phyloP scores from a whole-genome alignment of 495 filamentous ascomycete species.

The Tuber calosporum region DNA sequence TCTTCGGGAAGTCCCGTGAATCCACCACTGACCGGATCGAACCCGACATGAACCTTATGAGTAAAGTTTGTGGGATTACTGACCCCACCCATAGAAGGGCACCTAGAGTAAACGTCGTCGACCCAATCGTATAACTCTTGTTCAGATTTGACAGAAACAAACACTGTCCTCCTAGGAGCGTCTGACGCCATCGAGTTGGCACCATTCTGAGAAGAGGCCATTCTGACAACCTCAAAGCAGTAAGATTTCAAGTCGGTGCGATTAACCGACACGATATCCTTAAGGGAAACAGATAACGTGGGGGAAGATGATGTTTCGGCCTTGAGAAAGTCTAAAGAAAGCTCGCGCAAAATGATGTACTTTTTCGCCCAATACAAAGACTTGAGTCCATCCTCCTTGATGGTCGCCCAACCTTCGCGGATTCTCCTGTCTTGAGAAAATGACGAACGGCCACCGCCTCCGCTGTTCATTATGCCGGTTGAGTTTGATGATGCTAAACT shows the following conservation, averaged over 20 bases:
- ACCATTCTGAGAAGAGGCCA: slow-evolving; percentile 50
- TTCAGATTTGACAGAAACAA: slow-evolving; percentile 84
- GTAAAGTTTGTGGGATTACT: slow-evolving; percentile 97
- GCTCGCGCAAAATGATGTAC: slow-evolving; percentile 79
- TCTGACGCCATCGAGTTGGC: slow-evolving; percentile 54
- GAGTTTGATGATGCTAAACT: slow-evolving; percentile 60
- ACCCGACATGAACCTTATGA: slow-evolving; percentile 93
- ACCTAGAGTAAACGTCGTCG: slow-evolving; percentile 90
- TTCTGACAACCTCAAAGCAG: slow-evolving; percentile 81
- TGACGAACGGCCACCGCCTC: slow-evolving; percentile 41
- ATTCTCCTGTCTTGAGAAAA: slow-evolving; percentile 54
- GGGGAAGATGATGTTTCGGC: slow-evolving; percentile 68
- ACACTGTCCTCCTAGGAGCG: slow-evolving; percentile 67
- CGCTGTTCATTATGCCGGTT: slow-evolving; percentile 45
- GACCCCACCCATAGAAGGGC: slow-evolving; percentile 93
- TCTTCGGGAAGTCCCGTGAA: slow-evolving; percentile 90
- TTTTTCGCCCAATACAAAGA: slow-evolving; percentile 87
- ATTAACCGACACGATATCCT: slow-evolving; percentile 74
- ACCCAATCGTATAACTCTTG: slow-evolving; percentile 98
- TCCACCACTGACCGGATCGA: slow-evolving; percentile 84
- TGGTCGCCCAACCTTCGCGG: slow-evolving; percentile 74
- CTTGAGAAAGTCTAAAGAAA: slow-evolving; percentile 86
- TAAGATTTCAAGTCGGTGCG: slow-evolving; percentile 79
- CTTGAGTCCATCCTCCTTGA: slow-evolving; percentile 83
- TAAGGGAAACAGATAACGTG: slow-evolving; percentile 68